Conservation (phyloP, 1,139 yeast genomes). For the Meyerozyma sp. region DNA sequence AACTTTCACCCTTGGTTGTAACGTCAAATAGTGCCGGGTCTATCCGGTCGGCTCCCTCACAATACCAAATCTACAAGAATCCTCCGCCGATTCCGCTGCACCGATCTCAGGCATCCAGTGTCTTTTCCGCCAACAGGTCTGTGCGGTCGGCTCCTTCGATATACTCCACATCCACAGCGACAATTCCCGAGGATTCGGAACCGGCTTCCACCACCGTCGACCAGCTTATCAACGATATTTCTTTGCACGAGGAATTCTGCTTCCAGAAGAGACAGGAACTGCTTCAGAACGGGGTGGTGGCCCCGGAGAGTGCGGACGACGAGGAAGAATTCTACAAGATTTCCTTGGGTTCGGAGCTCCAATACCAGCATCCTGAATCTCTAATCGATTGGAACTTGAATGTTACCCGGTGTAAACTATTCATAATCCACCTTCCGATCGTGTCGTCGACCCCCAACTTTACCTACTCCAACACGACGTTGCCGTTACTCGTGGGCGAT, state of each 20-base stretch:
- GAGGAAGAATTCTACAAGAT: constrained; percentile 32
- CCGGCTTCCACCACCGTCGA: constrained; percentile 41
- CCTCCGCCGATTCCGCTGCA: constrained; percentile 14
- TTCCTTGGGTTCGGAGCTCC: constrained; percentile 36
- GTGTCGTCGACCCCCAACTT: constrained; percentile 35
- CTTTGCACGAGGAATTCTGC: constrained; percentile 34
- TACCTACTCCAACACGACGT: constrained; percentile 25
- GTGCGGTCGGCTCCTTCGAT: constrained; percentile 42
- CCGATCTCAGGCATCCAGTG: constrained; percentile 27
- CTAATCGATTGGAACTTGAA: constrained; percentile 46
- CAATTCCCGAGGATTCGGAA: constrained; percentile 45
- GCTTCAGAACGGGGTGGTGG: constrained; percentile 1
- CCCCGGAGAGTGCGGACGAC: constrained; percentile 12
- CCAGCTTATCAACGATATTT: constrained; percentile 40
- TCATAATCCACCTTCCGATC: constrained; percentile 34
- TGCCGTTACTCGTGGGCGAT: constrained; percentile 43
- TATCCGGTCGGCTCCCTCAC: constrained; percentile 31
- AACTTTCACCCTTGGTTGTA: constrained; percentile 29
- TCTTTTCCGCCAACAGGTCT: constrained; percentile 33
- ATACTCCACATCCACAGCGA: constrained; percentile 39
- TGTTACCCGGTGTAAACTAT: constrained; percentile 41
- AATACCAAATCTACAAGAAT: constrained; percentile 12
- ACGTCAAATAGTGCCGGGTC: constrained; percentile 21
- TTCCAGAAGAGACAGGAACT: constrained; percentile 12
- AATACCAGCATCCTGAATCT: constrained; percentile 38